phyloP scores from a whole-genome alignment of 2,329 filamentous ascomycete genomes.

The Elsinoe fawcettii region DNA sequence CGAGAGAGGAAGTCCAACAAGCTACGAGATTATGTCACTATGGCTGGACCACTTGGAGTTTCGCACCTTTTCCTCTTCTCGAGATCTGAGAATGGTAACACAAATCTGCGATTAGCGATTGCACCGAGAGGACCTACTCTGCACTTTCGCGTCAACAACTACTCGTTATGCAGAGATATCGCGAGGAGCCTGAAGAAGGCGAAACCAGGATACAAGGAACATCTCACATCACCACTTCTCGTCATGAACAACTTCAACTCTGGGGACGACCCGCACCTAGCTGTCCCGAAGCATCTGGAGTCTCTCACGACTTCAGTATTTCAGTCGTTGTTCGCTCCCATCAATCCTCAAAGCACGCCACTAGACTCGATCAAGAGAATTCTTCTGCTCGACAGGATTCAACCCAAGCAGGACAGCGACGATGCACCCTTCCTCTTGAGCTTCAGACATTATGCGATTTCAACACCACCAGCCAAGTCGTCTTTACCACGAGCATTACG shows the following conservation, averaged over 20 bases:
- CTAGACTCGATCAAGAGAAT: constrained; percentile 89
- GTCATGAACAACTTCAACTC: constrained; percentile 98
- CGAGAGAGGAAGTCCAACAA: constrained; percentile 86
- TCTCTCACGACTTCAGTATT: constrained; percentile 88
- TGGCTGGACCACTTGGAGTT: constrained; percentile 90
- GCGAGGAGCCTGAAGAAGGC: constrained; percentile 76
- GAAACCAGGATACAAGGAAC: constrained; percentile 69
- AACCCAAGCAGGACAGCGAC: constrained; percentile 23
- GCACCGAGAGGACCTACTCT: constrained; percentile 87
- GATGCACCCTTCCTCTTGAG: constrained; percentile 64
- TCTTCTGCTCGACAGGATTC: constrained; percentile 79
- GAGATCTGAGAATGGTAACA: constrained; percentile 80
- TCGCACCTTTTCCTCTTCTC: constrained; percentile 91
- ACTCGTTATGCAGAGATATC: constrained; percentile 88
- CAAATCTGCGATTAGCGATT: constrained; percentile 78
- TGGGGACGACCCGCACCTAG: constrained; percentile 41
- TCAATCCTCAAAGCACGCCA: constrained; percentile 83
- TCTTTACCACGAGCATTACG: constrained; percentile 70
- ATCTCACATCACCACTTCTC: constrained; percentile 75
- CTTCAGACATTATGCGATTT: constrained; percentile 91
- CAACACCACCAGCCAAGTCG: constrained; percentile 68
- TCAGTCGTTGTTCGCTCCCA: constrained; percentile 90
- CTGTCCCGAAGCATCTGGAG: constrained; percentile 87
- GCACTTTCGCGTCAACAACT: constrained; percentile 89
- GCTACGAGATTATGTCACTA: constrained; percentile 84